Conservation (phyloP, 257 asterid genomes). For the Solanum pennellii region DNA sequence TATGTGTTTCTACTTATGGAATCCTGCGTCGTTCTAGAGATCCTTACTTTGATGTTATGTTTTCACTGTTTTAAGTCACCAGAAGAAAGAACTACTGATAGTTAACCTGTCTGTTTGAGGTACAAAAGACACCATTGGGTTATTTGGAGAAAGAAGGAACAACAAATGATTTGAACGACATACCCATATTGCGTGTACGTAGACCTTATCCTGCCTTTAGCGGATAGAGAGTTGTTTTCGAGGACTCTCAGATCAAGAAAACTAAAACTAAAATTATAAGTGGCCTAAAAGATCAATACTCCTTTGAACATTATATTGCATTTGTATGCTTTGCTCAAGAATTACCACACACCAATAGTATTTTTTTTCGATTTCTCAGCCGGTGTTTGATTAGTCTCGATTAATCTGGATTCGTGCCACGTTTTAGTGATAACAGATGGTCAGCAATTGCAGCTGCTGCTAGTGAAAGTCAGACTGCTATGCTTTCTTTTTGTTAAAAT, state of each 20-base stretch:
- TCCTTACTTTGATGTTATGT: not conserved
- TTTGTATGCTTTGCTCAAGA: too few relatives aligned
- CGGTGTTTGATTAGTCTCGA: not conserved
- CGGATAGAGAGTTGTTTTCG: too few relatives aligned
- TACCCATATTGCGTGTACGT: not conserved
- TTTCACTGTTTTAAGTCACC: not conserved
- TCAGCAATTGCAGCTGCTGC: not conserved
- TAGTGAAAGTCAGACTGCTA: not conserved
- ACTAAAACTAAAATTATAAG: too few relatives aligned
- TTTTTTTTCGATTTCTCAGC: not conserved
- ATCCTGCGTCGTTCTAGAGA: not conserved
- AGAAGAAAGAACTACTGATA: not conserved
- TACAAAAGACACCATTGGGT: not conserved
- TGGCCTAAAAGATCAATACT: too few relatives aligned
- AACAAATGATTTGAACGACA: not conserved
- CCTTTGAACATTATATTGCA: too few relatives aligned
- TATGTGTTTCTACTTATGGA: not conserved
- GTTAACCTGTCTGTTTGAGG: not conserved
- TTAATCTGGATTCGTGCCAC: not conserved
- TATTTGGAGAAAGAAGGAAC: not conserved
- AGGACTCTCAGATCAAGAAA: not conserved
- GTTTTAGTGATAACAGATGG: not conserved
- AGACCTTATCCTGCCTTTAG: not conserved
- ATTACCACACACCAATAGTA: too few relatives aligned
- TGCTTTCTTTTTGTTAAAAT: not conserved